phyloP scores from a whole-genome alignment of 331 rosid genomes.

The Rhamnella rubrinervis region DNA sequence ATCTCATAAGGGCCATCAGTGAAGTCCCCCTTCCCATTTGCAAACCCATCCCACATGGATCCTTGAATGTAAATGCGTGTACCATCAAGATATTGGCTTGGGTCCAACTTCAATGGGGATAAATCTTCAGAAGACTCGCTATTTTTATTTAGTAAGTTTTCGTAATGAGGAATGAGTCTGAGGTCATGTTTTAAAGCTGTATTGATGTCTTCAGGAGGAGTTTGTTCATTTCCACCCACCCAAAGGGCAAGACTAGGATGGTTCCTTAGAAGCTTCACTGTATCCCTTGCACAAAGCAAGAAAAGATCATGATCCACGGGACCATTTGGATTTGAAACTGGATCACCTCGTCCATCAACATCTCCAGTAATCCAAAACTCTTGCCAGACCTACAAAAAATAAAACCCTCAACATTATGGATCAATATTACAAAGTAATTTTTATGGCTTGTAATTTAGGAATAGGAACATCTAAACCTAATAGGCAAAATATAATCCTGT shows the following conservation, averaged over 20 bases:
- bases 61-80: conserved; percentile 80
- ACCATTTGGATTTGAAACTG: conserved; percentile 80
- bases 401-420: conserved; percentile 15
- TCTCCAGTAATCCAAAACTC: conserved; percentile 99
- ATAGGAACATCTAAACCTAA: no score
- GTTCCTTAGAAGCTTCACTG: conserved; percentile 87
- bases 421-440: conserved; percentile 11
- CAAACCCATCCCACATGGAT: conserved; percentile 95
- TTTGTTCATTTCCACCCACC: conserved; percentile 99
- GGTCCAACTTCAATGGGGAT: conserved; percentile 38
- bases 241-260: conserved; percentile 93
- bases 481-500: no score
- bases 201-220: conserved; percentile 82
- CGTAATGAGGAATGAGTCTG: conserved; percentile 77
- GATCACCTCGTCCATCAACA: conserved; percentile 86
- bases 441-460: no score
- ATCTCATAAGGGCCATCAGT: conserved; percentile 93
- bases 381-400: conserved; percentile 81
- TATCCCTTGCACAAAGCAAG: conserved; percentile 88
- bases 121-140: conserved; percentile 27
- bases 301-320: conserved; percentile 94
- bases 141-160: conserved; percentile 26
- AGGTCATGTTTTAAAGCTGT: conserved; percentile 64
- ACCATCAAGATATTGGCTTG: conserved; percentile 89
- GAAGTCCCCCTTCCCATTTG: conserved; percentile 77